Evolutionary conservation across 2,329 filamentous ascomycete species (phyloP).

Genomic region (Alternaria sp.): DNA sequence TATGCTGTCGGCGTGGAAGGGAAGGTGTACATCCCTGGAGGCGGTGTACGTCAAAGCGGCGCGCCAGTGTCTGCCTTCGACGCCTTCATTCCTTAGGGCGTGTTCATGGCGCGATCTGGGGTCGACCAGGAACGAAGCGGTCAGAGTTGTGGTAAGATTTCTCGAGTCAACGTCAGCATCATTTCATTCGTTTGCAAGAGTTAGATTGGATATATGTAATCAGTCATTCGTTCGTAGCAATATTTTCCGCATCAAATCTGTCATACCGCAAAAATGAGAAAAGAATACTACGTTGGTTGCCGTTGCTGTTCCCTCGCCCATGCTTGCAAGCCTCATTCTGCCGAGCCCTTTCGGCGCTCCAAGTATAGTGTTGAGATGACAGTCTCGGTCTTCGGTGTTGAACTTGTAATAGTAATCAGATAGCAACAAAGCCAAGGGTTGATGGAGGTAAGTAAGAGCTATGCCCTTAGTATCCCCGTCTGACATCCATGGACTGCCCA

Average conservation of each 20-base stretch:
- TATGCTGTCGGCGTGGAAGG: slow-evolving; percentile 28
- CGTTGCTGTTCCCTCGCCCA: background rate
- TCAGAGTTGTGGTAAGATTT: background rate
- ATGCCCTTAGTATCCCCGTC: background rate
- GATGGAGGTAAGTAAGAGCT: background rate
- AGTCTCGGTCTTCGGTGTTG: background rate
- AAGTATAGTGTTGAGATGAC: background rate
- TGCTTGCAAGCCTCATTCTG: background rate
- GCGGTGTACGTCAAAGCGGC: slow-evolving; percentile 23
- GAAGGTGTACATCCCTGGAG: slow-evolving; percentile 34
- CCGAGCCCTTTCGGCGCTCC: background rate
- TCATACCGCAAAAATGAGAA: background rate
- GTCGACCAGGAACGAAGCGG: background rate
- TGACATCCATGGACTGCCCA: background rate
- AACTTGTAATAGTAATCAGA: background rate
- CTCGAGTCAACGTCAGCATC: background rate
- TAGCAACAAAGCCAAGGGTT: background rate
- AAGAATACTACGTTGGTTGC: background rate
- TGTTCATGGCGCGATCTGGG: background rate
- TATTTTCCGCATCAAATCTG: background rate
- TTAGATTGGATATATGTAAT: background rate
- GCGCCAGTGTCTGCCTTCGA: slow-evolving; percentile 25
- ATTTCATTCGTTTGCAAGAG: background rate
- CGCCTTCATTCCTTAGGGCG: slow-evolving; percentile 14
- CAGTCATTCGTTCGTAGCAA: background rate